These are phyloP conservation scores for Corymbia maculata DNA, from an alignment of 345 rosid genomes.

Conservation along the genomic window DNA sequence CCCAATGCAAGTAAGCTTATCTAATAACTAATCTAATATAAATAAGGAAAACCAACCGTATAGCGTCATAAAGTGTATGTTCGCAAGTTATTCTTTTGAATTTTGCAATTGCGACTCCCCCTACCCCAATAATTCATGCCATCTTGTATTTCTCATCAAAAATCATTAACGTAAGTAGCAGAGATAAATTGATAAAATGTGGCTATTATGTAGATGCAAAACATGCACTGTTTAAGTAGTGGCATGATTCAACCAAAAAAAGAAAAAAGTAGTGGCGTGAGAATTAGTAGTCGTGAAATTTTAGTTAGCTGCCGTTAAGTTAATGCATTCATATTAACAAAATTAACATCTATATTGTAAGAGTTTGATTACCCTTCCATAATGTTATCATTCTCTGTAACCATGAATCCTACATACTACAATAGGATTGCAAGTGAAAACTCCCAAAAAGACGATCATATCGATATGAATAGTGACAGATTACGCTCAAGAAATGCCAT, in stretches of 20 bases:
- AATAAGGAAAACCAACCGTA: not conserved
- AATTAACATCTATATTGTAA: not conserved
- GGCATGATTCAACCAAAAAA: not conserved
- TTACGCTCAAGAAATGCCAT: not conserved
- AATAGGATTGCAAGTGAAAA: not conserved
- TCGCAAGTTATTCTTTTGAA: not conserved
- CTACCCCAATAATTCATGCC: not conserved
- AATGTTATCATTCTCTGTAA: not conserved
- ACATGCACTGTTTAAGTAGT: not conserved
- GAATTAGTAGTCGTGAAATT: not conserved
- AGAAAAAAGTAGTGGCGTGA: not conserved
- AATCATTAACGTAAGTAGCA: not conserved
- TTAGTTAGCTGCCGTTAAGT: not conserved
- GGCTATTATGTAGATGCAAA: not conserved
- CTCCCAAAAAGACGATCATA: no score
- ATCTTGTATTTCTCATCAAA: not conserved
- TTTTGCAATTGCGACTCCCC: not conserved
- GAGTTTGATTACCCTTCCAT: not conserved
- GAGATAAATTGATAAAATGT: not conserved
- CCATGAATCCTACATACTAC: not conserved
- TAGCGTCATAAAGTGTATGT: not conserved
- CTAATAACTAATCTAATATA: not conserved
- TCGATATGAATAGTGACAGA: not conserved
- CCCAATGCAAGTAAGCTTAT: not conserved
- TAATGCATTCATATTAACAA: not conserved